Base-by-base conservation (phyloP, 1,139 yeast genomes). In the Saccharomyces hybrid region DNA sequence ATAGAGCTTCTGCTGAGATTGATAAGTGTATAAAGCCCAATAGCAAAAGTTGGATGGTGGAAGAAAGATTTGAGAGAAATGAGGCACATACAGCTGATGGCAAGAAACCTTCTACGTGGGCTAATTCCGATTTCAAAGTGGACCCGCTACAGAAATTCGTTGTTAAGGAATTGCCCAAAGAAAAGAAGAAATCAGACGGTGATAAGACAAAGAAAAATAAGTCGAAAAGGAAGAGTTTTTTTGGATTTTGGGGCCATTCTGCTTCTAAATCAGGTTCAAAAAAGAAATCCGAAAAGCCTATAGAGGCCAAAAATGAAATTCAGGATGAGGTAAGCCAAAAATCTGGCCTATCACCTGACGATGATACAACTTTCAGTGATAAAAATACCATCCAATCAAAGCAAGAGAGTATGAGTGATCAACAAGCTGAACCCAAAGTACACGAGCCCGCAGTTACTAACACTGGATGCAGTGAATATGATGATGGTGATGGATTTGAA, bases 131-230 rank as follows among this genome's bases (percentile, higher is more conserved):
- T 7, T 65, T 67, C 51, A 64, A 61, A 53, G 68, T 66, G 13
- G 64, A 66, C 54, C 70, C 71, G 8, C 55, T 67, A 29, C 62
- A 61, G 46, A 53, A 55, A 34, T 66, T 67, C 55, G 65, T 65
- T 11, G 67, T 62, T 2, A 57, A 53, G 25, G 62, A 63, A 38
- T 49, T 67, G 42, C 68, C 68, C 4, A 61, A 57, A 46, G 56
- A 57, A 47, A 55, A 55, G 34, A 65, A 62, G 51, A 50, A 49
- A n/a, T 47, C 55, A 9, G 52, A 26, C 31, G 54, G 53, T 34
- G 41, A 44, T 8, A 29, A 41, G 28, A 28, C 51, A 2, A 57
- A 57, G 44, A 57, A 60, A 48, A 53, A 56, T 25, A 56, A 53
- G 31, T 42, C 56, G 13, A 59, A 57, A 44, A 57, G 60, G 44